These are phyloP conservation scores for Gynandropsis gynandra DNA, from an alignment of 345 rosid genomes.

Conservation along the genomic window DNA sequence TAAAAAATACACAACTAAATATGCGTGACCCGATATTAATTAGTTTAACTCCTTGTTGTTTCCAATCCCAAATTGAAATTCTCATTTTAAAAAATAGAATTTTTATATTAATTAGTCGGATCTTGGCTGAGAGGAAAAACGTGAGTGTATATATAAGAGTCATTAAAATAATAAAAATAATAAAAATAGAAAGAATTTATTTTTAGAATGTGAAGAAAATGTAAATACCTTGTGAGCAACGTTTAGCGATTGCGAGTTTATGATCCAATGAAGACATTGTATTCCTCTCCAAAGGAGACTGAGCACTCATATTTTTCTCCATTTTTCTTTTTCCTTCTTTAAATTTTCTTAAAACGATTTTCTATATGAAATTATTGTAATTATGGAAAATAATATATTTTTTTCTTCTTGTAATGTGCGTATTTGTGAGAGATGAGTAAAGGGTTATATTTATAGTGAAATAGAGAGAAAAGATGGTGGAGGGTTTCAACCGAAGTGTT, in stretches of 20 bases:
- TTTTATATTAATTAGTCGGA: no score
- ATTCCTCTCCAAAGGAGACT: constrained; percentile 36
- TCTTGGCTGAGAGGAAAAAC: no score
- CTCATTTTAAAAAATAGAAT: no score
- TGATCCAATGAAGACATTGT: constrained; percentile 49
- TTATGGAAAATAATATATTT: neutral
- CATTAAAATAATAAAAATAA: neutral
- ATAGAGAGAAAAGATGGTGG: constrained; percentile 3
- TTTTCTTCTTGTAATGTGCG: no score
- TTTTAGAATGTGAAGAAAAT: neutral
- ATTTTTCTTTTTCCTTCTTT: constrained; percentile 16
- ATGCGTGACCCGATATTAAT: no score
- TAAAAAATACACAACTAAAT: neutral
- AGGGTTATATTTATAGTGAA: constrained; percentile 21
- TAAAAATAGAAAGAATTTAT: neutral
- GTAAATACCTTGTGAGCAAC: constrained; percentile 44
- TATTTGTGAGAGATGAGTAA: no score
- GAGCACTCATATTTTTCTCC: constrained; percentile 37
- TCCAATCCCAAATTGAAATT: no score
- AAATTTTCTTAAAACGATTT: neutral
- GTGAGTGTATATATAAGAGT: no score
- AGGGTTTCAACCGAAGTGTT: constrained; percentile 26
- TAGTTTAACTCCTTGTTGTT: no score
- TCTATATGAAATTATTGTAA: neutral
- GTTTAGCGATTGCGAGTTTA: constrained; percentile 53